phyloP scores from a whole-genome alignment of 176 grass and related monocot genomes.

The Phragmites australis region DNA sequence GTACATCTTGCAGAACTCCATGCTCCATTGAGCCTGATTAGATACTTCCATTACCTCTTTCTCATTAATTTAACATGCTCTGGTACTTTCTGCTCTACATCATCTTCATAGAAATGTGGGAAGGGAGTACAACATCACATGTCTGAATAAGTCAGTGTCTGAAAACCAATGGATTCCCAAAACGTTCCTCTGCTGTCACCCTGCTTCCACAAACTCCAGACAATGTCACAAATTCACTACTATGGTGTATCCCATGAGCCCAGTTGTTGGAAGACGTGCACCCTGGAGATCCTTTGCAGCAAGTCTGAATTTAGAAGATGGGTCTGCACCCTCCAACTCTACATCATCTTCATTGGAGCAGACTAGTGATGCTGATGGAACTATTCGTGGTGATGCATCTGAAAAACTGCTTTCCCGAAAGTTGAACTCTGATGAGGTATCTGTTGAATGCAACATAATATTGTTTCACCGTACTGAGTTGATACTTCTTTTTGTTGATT shows the following conservation, averaged over 20 bases:
- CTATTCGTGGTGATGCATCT: conserved; percentile 35
- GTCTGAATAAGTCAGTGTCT: background rate
- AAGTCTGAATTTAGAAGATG: conserved; percentile 64
- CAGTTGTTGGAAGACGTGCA: conserved; percentile 32
- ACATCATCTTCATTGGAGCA: conserved; percentile 36
- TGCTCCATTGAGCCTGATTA: background rate
- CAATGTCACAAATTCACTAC: conserved; percentile 10
- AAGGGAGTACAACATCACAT: conserved; percentile 17
- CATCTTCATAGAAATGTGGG: conserved; percentile 20
- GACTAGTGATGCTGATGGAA: conserved; percentile 29
- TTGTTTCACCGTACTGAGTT: background rate
- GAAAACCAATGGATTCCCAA: conserved; percentile 23
- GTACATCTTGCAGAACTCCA: background rate
- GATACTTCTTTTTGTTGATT: background rate
- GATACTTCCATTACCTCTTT: background rate
- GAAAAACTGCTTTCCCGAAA: conserved; percentile 36
- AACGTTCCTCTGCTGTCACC: conserved; percentile 30
- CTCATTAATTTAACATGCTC: background rate
- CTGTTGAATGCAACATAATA: background rate
- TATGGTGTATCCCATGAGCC: conserved; percentile 26
- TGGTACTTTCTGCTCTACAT: background rate
- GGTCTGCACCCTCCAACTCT: conserved; percentile 17
- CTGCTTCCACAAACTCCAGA: conserved; percentile 35
- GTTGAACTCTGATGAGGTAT: conserved; percentile 60
- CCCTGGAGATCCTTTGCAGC: conserved; percentile 48